Conservation (phyloP, 2,329 filamentous ascomycete genomes). For the Alternaria sp. region DNA sequence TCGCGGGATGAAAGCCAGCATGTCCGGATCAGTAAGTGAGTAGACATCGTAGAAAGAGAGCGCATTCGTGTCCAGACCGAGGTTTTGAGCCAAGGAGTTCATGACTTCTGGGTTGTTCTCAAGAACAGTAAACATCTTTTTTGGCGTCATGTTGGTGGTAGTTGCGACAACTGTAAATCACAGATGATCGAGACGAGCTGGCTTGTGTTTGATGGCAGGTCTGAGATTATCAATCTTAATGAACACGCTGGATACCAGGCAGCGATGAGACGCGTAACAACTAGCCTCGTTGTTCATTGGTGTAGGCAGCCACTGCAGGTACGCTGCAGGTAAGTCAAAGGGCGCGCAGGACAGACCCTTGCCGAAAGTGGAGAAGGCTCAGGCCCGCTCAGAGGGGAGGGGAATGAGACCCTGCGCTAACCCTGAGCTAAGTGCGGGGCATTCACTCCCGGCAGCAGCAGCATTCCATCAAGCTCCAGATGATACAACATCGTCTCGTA, state of each 20-base stretch:
- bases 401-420: conserved; percentile 25
- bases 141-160: conserved; percentile 18
- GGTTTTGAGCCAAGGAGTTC: conserved; percentile 58
- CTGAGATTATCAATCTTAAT: background rate
- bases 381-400: background rate
- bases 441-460: background rate
- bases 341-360: background rate
- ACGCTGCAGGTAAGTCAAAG: conserved; percentile 1
- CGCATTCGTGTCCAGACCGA: conserved; percentile 55
- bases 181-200: background rate
- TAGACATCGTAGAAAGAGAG: conserved; percentile 65
- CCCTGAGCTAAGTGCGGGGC: conserved; percentile 13
- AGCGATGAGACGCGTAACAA: conserved; percentile 9
- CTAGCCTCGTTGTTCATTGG: background rate
- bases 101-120: conserved; percentile 67
- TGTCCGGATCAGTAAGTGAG: conserved; percentile 60
- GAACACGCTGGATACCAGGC: conserved; percentile 6
- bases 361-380: background rate
- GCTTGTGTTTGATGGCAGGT: background rate
- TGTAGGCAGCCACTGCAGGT: conserved; percentile 8
- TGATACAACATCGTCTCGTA: background rate
- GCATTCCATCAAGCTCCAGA: background rate
- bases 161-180: background rate
- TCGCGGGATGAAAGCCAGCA: conserved; percentile 61
- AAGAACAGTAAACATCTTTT: conserved; percentile 40